Base-by-base conservation (phyloP, 345 rosid genomes). In the Combretum micranthum region DNA sequence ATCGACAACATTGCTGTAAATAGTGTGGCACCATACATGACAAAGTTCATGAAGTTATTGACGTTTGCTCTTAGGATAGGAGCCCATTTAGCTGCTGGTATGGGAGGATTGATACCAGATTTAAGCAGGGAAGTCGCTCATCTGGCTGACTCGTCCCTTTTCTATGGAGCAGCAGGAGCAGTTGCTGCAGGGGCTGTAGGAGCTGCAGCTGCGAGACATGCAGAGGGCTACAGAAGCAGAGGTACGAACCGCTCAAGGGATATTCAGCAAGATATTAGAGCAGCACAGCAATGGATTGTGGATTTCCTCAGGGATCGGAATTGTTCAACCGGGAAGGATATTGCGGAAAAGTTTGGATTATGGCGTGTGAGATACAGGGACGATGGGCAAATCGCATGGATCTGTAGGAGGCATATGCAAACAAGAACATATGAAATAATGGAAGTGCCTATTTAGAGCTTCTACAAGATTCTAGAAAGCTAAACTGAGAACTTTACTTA, bases 31-130 rank as follows among this genome's bases (percentile, higher is more conserved):
- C 97, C 97, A 39, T 81, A 84, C 74, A 83, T 85, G 93, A 73
- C 81, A 48, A 79, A 70, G 69, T 89, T 93, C 88, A 83, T 89
- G 97, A 89, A 68, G 64, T 67, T 93, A 62, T 26, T 87, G 25
- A 93, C 99, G 15, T 84, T 89, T 69, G 96, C 95, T 9, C 80
- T 89, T 37, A 83, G 85, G 78, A 93, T 89, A 42, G 99, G 97
- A 57, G 96, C 96, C 12, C 92, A 93, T 75, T 77, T 91, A 63
- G 97, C 90, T 23, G 82, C 80, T 39, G 96, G 96, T 52, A 83
- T 88, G 97, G 96, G 98, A 68, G 79, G 80, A 62, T 61, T 92
- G 86, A 92, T 92, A 79, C 96, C 98, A 18, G 95, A 92, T 70
- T 80, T 88, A 67, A 80, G 98, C 80, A 76, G 84, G 53, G 90